These are phyloP conservation scores for Smallanthus sonchifolius DNA, from an alignment of 129 eudicot genomes.

Conservation along the genomic window DNA sequence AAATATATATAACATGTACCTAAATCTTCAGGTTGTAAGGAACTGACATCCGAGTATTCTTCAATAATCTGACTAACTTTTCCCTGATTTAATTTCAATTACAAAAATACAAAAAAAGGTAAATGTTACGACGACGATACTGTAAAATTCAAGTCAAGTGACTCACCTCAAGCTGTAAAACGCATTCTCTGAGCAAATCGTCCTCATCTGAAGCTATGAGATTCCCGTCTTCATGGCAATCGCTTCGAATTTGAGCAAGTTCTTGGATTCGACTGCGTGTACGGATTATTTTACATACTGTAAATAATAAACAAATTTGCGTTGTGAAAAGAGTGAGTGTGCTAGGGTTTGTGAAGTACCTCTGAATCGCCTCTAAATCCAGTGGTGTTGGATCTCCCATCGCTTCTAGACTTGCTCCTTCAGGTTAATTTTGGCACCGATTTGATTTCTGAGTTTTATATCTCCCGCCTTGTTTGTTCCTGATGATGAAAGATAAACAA, in stretches of 20 bases:
- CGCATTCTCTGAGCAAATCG: constrained; percentile 27
- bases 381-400: constrained; percentile 25
- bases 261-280: constrained; percentile 38
- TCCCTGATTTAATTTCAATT: constrained; percentile 28
- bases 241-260: constrained; percentile 25
- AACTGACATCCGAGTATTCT: constrained; percentile 34
- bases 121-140: neutral
- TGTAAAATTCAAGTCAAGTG: constrained; percentile 7
- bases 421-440: neutral
- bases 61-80: constrained; percentile 31
- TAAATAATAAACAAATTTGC: neutral
- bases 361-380: constrained; percentile 29
- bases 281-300: neutral
- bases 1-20: constrained; percentile 26
- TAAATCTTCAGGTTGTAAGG: constrained; percentile 40
- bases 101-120: neutral
- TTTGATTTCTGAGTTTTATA: constrained; percentile 1
- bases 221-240: constrained; percentile 2
- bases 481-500: neutral
- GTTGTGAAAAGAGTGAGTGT: neutral
- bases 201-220: constrained; percentile 28
- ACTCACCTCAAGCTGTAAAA: constrained; percentile 31
- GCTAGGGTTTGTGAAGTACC: constrained; percentile 36
- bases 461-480: constrained; percentile 28
- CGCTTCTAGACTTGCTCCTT: neutral